These are phyloP conservation scores for Fraxinus anomala DNA, from an alignment of 257 asterid genomes.

Conservation along the genomic window DNA sequence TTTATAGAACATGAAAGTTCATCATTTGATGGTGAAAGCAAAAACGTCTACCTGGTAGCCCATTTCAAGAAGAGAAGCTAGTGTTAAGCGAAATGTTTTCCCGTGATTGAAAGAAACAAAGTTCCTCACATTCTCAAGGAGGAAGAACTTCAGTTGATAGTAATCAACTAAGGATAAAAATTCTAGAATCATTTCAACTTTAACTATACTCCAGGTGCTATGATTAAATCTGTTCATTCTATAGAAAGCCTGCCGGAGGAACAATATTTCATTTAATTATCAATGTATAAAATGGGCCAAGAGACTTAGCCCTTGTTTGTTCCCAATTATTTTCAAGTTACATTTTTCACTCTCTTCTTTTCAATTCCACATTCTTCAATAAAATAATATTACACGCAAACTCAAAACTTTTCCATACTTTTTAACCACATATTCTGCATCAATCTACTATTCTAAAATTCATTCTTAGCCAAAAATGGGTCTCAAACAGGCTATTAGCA, in stretches of 20 bases:
- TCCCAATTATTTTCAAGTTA: too few relatives aligned
- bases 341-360: too few relatives aligned
- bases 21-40: constrained; percentile 2
- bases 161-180: constrained; percentile 90
- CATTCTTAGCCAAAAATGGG: too few relatives aligned
- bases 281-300: too few relatives aligned
- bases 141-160: constrained; percentile 85
- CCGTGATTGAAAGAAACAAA: constrained; percentile 93
- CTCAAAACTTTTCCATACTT: too few relatives aligned
- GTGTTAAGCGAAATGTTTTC: constrained; percentile 80
- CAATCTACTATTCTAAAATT: too few relatives aligned
- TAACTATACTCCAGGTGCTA: constrained; percentile 95
- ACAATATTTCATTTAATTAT: neutral
- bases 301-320: too few relatives aligned
- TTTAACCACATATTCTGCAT: too few relatives aligned
- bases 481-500: too few relatives aligned
- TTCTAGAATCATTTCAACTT: constrained; percentile 93
- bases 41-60: constrained; percentile 78
- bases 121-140: constrained; percentile 90
- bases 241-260: constrained; percentile 73
- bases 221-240: constrained; percentile 93
- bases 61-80: constrained; percentile 95
- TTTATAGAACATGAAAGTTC: too few relatives aligned
- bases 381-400: too few relatives aligned
- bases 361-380: too few relatives aligned